Evolutionary conservation across 495 filamentous ascomycete genomes (phyloP).

Genomic region (Neurospora sublineolata): DNA sequence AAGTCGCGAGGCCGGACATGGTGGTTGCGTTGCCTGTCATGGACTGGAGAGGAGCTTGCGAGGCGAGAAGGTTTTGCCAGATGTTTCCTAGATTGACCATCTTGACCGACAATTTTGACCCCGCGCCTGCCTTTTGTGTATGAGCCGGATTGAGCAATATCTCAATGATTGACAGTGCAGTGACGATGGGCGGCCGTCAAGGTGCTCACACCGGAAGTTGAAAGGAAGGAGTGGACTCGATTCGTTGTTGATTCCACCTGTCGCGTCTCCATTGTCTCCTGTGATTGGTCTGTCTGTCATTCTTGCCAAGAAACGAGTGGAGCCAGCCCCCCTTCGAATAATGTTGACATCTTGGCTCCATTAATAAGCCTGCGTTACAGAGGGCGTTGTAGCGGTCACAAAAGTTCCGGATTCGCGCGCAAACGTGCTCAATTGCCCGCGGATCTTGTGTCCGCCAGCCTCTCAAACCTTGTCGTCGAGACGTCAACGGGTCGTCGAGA

Average conservation of each 20-base stretch:
- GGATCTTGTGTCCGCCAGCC: background rate
- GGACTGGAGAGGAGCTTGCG: slow-evolving; percentile 14
- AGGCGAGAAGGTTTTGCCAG: slow-evolving; percentile 20
- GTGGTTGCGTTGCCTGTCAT: slow-evolving; percentile 11
- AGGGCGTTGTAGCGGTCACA: background rate
- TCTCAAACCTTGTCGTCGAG: background rate
- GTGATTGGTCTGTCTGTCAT: background rate
- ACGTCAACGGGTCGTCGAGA: background rate
- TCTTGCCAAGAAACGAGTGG: background rate
- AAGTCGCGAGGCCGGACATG: slow-evolving; percentile 21
- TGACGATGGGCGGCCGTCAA: background rate
- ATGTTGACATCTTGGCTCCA: background rate
- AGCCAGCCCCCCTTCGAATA: background rate
- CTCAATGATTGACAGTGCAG: background rate
- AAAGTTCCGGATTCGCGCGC: slow-evolving; percentile 9
- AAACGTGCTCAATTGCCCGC: slow-evolving; percentile 24
- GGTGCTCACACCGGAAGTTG: background rate
- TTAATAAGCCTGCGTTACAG: background rate
- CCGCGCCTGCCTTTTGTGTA: background rate
- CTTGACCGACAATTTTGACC: background rate
- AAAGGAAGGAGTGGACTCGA: background rate
- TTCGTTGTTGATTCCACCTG: background rate
- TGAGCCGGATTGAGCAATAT: background rate
- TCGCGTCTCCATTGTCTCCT: background rate
- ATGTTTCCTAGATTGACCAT: slow-evolving; percentile 24